Conservation (phyloP, 2,329 filamentous ascomycete species). For the Alternaria alternata region DNA sequence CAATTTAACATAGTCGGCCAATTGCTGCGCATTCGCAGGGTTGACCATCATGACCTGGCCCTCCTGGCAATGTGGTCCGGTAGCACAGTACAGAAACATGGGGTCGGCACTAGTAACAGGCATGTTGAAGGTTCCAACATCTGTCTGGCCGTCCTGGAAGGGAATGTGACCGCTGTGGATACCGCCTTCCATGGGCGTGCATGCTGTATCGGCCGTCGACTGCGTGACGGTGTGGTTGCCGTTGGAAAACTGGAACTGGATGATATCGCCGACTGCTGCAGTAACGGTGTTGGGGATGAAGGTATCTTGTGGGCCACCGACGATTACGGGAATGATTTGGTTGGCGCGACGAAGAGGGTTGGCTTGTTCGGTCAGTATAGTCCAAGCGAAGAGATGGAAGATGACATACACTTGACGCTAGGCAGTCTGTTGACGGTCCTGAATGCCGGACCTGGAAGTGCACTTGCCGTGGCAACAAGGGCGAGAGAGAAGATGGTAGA, state of each 20-base stretch:
- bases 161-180: constrained; percentile 43
- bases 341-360: constrained; percentile 33
- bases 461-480: constrained; percentile 21
- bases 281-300: constrained; percentile 40
- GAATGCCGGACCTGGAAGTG: constrained; percentile 22
- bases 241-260: constrained; percentile 45
- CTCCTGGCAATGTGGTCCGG: constrained; percentile 41
- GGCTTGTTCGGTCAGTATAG: constrained; percentile 14
- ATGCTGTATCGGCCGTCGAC: constrained; percentile 33
- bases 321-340: constrained; percentile 40
- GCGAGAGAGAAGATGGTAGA: constrained; percentile 18
- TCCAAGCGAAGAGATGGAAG: background rate
- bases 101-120: constrained; percentile 37
- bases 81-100: constrained; percentile 45
- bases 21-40: constrained; percentile 30
- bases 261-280: constrained; percentile 40
- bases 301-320: constrained; percentile 41
- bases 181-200: constrained; percentile 38
- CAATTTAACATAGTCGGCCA: constrained; percentile 38
- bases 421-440: constrained; percentile 10
- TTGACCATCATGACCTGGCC: constrained; percentile 44
- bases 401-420: constrained; percentile 9
- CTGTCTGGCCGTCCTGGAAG: constrained; percentile 38
- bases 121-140: constrained; percentile 45
- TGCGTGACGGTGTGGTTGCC: constrained; percentile 47